Evolutionary conservation across 2,329 filamentous ascomycete species (phyloP).

Genomic region (Didymosphaeria variabile): DNA sequence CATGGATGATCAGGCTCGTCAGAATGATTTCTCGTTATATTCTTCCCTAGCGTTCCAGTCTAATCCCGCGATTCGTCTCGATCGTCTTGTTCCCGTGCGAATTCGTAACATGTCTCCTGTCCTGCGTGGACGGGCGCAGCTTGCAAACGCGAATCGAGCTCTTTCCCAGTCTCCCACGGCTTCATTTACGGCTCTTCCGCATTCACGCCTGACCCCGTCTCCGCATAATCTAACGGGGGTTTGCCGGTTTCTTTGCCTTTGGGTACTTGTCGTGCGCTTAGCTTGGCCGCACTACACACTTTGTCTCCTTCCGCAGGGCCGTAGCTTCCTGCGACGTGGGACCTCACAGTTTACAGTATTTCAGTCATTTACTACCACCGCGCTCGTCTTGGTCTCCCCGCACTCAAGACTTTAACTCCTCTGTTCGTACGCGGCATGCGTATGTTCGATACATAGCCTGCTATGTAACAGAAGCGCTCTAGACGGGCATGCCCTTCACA

Average conservation of each 20-base stretch:
- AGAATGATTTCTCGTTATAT: conserved; percentile 1
- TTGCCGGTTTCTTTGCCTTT: background rate
- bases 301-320: background rate
- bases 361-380: background rate
- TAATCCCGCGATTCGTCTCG: background rate
- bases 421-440: background rate
- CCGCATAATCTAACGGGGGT: too few species aligned
- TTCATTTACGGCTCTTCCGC: background rate
- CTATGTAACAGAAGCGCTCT: background rate
- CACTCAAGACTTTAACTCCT: background rate
- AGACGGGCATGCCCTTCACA: background rate
- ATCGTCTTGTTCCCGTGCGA: background rate
- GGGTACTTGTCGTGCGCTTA: background rate
- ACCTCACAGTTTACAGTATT: background rate
- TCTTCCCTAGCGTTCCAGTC: background rate
- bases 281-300: background rate
- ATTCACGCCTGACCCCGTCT: background rate
- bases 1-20: conserved; percentile 1
- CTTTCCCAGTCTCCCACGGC: too few species aligned
- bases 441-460: background rate
- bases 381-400: background rate
- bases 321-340: background rate
- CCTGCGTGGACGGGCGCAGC: background rate
- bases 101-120: background rate
- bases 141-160: background rate